Percentiles rank a stretch among this genome's conserved stretches.
Evolutionary conservation across 108 stramenopile species (phyloP).

Genomic region (Cyclotella kingstonii): DNA sequence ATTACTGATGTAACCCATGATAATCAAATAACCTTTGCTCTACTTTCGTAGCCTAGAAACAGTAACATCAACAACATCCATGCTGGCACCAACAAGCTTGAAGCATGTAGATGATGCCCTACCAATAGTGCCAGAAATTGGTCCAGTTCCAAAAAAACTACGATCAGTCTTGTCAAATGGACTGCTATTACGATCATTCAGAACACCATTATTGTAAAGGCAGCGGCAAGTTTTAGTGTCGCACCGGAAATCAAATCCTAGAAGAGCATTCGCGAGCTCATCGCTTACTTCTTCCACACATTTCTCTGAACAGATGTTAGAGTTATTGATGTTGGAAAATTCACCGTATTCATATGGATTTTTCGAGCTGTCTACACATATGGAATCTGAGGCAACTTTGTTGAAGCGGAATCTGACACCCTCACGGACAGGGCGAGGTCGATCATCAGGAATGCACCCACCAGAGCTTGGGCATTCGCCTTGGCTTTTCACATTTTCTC

Average conservation of each 20-base stretch:
- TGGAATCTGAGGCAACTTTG: neutral
- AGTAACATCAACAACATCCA: too few relatives aligned
- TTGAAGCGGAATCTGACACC: constrained; percentile 14
- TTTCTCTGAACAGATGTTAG: constrained; percentile 3
- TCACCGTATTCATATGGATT: constrained; percentile 15
- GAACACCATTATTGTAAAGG: constrained; percentile 1
- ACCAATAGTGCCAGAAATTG: neutral
- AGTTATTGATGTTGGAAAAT: constrained; percentile 2
- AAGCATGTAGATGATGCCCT: neutral
- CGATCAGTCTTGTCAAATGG: neutral
- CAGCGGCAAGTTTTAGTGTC: constrained; percentile 2
- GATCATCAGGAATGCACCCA: constrained; percentile 5
- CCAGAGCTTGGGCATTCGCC: neutral
- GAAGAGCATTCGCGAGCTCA: neutral
- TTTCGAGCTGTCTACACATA: neutral
- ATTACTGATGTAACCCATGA: too few relatives aligned
- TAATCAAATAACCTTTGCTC: too few relatives aligned
- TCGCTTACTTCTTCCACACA: constrained; percentile 7
- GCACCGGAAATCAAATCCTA: constrained; percentile 12
- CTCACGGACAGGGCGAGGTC: constrained; percentile 10
- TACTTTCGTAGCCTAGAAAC: too few relatives aligned
- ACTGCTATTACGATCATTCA: neutral
- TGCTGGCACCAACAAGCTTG: constrained; percentile 7
- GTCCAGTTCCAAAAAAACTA: constrained; percentile 1
- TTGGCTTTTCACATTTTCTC: neutral